A percentile compares a stretch with the other conserved stretches of the same genome.
Evolutionary conservation across 768 basidiomycete species (phyloP).

Genomic region (Boletus vermiculosoides): DNA sequence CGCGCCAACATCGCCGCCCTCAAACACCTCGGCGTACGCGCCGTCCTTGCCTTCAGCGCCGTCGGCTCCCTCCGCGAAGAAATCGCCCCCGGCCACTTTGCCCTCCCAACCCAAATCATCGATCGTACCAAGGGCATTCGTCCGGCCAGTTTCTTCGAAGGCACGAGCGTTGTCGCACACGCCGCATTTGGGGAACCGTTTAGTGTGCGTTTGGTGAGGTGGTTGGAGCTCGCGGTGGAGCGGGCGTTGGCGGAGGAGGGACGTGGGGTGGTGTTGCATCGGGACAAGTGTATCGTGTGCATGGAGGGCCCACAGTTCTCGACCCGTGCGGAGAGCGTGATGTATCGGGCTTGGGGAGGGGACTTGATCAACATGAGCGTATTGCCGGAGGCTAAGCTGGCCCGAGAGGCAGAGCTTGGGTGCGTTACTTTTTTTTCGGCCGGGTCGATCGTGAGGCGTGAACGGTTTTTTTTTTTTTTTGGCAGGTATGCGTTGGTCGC

Average conservation of each 20-base stretch:
- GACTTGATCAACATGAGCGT: slow-evolving; percentile 98
- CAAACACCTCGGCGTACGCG: slow-evolving; percentile 86
- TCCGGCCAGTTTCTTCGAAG: slow-evolving; percentile 86
- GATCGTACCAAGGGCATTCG: slow-evolving; percentile 94
- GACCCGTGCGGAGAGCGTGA: slow-evolving; percentile 92
- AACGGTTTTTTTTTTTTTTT: not conserved
- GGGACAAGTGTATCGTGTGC: slow-evolving; percentile 83
- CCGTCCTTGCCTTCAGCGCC: slow-evolving; percentile 90
- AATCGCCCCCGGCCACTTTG: slow-evolving; percentile 85
- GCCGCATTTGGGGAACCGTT: slow-evolving; percentile 95
- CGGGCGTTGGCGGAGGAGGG: slow-evolving; percentile 61
- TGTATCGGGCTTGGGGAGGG: slow-evolving; percentile 92
- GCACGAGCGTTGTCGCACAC: slow-evolving; percentile 80
- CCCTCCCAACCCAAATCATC: slow-evolving; percentile 89
- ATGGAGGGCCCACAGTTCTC: slow-evolving; percentile 99
- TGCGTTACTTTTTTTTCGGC: slow-evolving; percentile 26
- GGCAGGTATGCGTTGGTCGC: slow-evolving; percentile 88
- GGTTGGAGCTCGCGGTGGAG: slow-evolving; percentile 65
- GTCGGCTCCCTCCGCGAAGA: slow-evolving; percentile 95
- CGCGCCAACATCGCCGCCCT: slow-evolving; percentile 96
- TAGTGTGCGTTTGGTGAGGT: slow-evolving; percentile 56
- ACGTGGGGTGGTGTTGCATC: slow-evolving; percentile 66
- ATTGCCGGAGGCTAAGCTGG: slow-evolving; percentile 95
- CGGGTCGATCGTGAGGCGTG: not conserved
- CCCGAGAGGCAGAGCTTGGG: slow-evolving; percentile 93